Evolutionary conservation across 805 yeast species (phyloP), one percentile per base, ranked within the genome.

Genomic region (Candida namnaoensis): DNA sequence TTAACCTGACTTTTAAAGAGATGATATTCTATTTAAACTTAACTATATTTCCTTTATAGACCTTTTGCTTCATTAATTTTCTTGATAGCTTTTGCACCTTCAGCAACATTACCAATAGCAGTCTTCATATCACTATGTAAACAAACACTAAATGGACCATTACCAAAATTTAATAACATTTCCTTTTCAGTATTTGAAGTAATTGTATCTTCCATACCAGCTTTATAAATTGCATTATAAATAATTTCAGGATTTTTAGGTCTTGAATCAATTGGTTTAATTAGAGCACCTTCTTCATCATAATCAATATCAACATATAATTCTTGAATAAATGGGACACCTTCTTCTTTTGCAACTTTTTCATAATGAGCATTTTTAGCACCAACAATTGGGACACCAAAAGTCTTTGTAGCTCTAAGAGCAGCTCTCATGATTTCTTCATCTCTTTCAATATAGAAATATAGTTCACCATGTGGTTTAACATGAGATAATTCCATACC

Each of bases 391-490:
- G 69, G 69, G 24, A 64, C 64, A 2, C 48, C 48, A 44, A 64
- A 61, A 3, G 48, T 54, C 39, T 62, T 61, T 1, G 65, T 65
- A 28, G 65, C 68, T 44, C 54, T 53, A 14, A 63, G 41, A 14
- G 61, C 64, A 5, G 68, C 68, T 35, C 55, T 47, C 62, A 61
- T 64, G 5, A 64, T 54, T 4, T 52, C 58, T 43, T 61, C 63
- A 42, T 64, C 61, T 41, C 64, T 50, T 43, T 53, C 65, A 33
- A 61, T 58, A 37, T 63, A 63, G 38, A 63, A 63, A 41, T 61
- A 62, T 13, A 64, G 46, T 47, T 64, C 66, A 5, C 69, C 69
- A 44, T 64, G 69, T 2, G 68, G 66, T 44, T 62, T 62, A 27
- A 64, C 57, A 42, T 61, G 62, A 32, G 58, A 49, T 44, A 65